phyloP scores from a whole-genome alignment of 768 basidiomycete genomes.

The Tubosaeta sp. region DNA sequence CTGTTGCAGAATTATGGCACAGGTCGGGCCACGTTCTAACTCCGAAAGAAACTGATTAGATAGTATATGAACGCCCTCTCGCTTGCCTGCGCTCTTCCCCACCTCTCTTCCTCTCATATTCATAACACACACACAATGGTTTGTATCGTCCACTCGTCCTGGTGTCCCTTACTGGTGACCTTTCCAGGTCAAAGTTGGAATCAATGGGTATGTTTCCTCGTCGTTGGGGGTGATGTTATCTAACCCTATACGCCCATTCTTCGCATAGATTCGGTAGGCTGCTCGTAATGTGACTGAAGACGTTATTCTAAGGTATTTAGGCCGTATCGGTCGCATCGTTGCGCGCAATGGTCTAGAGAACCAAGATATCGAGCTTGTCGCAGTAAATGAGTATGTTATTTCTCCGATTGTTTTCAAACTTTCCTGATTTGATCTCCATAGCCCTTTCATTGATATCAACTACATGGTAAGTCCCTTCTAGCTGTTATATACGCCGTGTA shows the following conservation, averaged over 20 bases:
- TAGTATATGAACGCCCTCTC: conserved; percentile 24
- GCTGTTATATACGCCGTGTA: background rate
- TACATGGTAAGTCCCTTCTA: conserved; percentile 73
- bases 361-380: conserved; percentile 78
- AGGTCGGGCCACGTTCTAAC: conserved; percentile 20
- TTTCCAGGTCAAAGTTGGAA: conserved; percentile 77
- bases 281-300: background rate
- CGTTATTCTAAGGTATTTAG: conserved; percentile 31
- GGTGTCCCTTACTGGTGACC: no score
- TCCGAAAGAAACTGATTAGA: conserved; percentile 26
- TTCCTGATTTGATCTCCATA: conserved; percentile 28
- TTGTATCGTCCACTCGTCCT: background rate
- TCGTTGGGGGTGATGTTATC: conserved; percentile 4
- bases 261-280: conserved; percentile 64
- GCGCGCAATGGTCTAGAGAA: conserved; percentile 86
- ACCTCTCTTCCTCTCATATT: conserved; percentile 4
- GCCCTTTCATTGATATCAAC: conserved; percentile 94
- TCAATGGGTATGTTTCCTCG: conserved; percentile 74
- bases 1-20: conserved; percentile 3
- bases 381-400: conserved; percentile 82
- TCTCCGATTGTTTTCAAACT: background rate
- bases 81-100: background rate
- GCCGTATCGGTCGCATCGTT: conserved; percentile 99
- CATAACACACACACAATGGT: conserved; percentile 23
- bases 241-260: conserved; percentile 2